Evolutionary conservation across 345 rosid genomes (phyloP), one percentile per base, ranked within the genome.

Genomic region (Populus nigra): DNA sequence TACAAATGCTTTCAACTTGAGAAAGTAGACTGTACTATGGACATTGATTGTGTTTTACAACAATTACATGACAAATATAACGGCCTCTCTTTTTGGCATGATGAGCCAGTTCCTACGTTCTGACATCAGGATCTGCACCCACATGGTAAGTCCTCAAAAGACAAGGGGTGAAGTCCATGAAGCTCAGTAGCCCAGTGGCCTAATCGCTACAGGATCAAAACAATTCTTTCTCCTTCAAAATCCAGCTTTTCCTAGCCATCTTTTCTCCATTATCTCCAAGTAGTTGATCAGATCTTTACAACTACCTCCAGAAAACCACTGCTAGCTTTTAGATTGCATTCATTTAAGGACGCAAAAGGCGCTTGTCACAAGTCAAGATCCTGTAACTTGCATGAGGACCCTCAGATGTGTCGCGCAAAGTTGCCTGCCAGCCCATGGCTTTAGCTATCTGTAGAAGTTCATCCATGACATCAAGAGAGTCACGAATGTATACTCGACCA

Each of bases 301-400:
- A 55, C 68, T 50, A 47, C 9, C 71, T 53, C 72, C 47, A 16
- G 36, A 59, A 35, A 65, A 50, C 43, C 43, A 25, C 2, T 25
- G 17, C n/a, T 6, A 47, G 15, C 36, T 41, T 36, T 43, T 8
- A 1, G 35, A 18, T 77, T n/a, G 74, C 45, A 18, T 73, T 66
- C 38, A 53, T 66, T 86, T 82, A 90, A 79, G 84, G 35, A 5
- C 71, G 89, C 69, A 81, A 79, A 23, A 92, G 87, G 57, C 68
- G 88, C 84, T 96, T 96, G 38, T 96, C 97, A 61, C 93, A 89
- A 18, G 88, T 82, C 85, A 96, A 83, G 78, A 94, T 84, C 85
- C 93, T 88, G 77, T 91, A 91, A 85, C 97, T 94, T 66, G 99
- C 95, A 84, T 92, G 94, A 81, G 97, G 97, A 55, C 99, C 99